Evolutionary conservation across 768 basidiomycete species (phyloP), one percentile per base, ranked within the genome.

Genomic region (Leccinum aurantiacum): DNA sequence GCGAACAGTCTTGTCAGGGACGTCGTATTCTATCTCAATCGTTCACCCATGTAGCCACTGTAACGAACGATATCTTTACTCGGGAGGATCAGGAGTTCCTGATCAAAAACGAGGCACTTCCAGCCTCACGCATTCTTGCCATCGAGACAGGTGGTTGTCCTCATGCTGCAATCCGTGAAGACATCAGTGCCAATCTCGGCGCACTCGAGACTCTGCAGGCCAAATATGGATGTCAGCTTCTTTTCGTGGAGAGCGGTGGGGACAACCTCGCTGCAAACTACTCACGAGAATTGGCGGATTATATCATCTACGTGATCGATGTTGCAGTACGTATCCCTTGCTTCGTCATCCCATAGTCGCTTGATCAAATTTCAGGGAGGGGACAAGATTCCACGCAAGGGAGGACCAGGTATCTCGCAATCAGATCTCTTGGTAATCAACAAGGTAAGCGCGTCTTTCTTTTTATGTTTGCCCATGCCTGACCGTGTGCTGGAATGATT

Each of bases 41-140:
- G 11, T 67, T 57, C 61, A 55, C 47, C 61, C 54, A 10, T n/a
- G 27, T 33, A 94, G 95, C 93, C 35, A 94, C 93, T 2, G 93
- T 96, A 14, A 99, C 96, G n/a, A 99, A 99, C 75, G 96, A 99
- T 75, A 99, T 99, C 72, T 99, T 99, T 76, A 99, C 96, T 37
- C 83, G 90, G 22, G 96, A 98, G 73, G 96, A 98, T 70, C 95
- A 97, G 73, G 96, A 98, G 68, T 99, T 99, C 75, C 78, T 99
- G 38, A 96, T 99, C 69, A 88, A 84, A 68, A 93, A 98, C 76
- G 84, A 89, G 59, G 96, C 96, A 0, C 84, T 99, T 6, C 89
- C 92, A 0, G 74, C 86, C 4, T 82, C 83, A 25, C 91, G 93
- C 33, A 98, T 99, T 66, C 84, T 92, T 19, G 95, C 96, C 1